phyloP scores from a whole-genome alignment of 176 grass and related monocot species.

The Canna indica region DNA sequence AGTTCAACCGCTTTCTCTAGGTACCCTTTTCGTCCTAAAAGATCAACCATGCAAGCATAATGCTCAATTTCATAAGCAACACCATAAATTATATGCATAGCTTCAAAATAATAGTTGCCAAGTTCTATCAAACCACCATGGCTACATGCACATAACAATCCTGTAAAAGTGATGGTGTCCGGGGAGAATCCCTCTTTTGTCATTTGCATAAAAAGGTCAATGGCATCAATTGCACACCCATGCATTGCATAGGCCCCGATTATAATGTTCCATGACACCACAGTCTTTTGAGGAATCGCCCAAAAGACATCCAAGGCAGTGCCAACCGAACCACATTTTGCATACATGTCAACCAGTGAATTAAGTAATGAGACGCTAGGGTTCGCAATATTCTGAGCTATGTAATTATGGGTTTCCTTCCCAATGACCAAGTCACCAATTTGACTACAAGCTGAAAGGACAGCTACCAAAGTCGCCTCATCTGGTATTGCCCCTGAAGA shows the following conservation, averaged over 20 bases:
- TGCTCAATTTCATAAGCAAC: slow-evolving; percentile 5
- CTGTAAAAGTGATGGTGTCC: slow-evolving; percentile 1
- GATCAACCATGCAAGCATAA: slow-evolving; percentile 18
- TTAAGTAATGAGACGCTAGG: background rate
- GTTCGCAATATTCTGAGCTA: background rate
- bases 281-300: background rate
- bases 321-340: background rate
- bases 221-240: slow-evolving; percentile 3
- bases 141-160: background rate
- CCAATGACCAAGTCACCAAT: background rate
- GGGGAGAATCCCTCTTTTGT: background rate
- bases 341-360: slow-evolving; percentile 10
- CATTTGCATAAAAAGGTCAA: background rate
- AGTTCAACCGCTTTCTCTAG: slow-evolving; percentile 2
- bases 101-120: background rate
- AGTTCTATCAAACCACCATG: background rate
- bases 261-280: slow-evolving; percentile 2
- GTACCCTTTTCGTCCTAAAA: slow-evolving; percentile 1
- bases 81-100: background rate
- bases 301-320: background rate
- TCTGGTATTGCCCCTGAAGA: background rate
- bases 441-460: slow-evolving; percentile 10
- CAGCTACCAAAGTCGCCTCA: background rate
- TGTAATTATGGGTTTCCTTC: background rate
- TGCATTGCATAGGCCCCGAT: background rate